Evolutionary conservation across 257 asterid genomes (phyloP), one percentile per base, ranked within the genome.

Genomic region (Penstemon barbatus): DNA sequence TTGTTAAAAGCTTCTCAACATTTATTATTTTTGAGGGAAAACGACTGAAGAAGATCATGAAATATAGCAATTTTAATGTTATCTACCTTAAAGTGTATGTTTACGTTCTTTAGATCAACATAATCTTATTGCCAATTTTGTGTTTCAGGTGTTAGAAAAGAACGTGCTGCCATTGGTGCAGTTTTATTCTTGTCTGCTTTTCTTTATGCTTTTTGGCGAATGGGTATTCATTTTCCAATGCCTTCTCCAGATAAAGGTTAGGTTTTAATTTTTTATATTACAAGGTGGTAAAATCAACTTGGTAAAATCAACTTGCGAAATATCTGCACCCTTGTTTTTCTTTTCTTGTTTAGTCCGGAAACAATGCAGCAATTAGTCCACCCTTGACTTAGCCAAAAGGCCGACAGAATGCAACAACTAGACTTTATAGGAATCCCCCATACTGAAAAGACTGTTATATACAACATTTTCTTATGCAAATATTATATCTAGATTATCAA

Each of bases 181-280:
- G 48, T 80, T 81, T 33, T 94, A 65, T 94, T 94, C 80, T 76
- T 94, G 76, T 77, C 70, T 70, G 97, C 79, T 60, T 94, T 90
- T 82, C 96, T 94, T n/a, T 94, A 94, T 77, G 96, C 80, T 52
- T 94, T 94, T 79, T 94, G 99, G 99, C 91, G 97, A 71, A 78
- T 94, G 89, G 99, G 99, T 43, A 84, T 94, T 83, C 99, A 94
- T 80, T 94, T 94, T 72, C 99, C 99, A 18, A 94, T 94, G 99
- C 99, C 97, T 75, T 90, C 98, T 64, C 98, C 99, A 41, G 96
- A 90, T 77, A 94, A 83, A 84, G 99, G 99, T 92, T 71, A 39
- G 79, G 25, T 54, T 65, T 55, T 61, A 68, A n/a, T 63, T 57
- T 13, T 78, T 19, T 37, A 61, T 60, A 66, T 53, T 64, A 53